Percentiles rank a stretch among this genome's conserved stretches.
phyloP scores from a whole-genome alignment of 2,329 filamentous ascomycete species.

The Cercospora janseana region DNA sequence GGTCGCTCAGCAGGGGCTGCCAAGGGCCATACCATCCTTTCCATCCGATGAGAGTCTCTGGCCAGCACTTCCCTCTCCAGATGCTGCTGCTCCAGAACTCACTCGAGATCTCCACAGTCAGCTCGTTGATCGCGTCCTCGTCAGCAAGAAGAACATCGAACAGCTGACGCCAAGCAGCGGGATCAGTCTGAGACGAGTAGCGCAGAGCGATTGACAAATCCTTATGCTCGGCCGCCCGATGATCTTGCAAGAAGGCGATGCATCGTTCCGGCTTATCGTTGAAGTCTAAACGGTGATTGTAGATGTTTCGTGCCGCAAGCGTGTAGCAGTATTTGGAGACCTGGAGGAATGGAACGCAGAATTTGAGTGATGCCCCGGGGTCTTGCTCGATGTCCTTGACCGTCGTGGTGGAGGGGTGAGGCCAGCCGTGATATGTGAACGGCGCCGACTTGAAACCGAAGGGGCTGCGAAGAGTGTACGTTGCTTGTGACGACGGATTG shows the following conservation, averaged over 20 bases:
- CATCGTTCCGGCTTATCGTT: constrained; percentile 16
- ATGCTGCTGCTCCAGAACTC: constrained; percentile 16
- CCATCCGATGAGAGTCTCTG: constrained; percentile 11
- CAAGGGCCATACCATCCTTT: constrained; percentile 10
- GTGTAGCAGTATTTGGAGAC: constrained; percentile 12
- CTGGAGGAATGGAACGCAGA: constrained; percentile 11
- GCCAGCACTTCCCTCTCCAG: constrained; percentile 7
- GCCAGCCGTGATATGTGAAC: constrained; percentile 17
- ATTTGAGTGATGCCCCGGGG: not conserved
- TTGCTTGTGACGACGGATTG: not conserved
- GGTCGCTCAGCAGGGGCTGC: constrained; percentile 1
- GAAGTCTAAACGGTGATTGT: constrained; percentile 13
- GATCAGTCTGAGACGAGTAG: constrained; percentile 12
- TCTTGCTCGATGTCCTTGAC: not conserved
- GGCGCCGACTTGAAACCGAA: constrained; percentile 8
- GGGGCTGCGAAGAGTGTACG: constrained; percentile 9
- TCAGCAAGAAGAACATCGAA: constrained; percentile 6
- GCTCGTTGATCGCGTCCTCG: constrained; percentile 10
- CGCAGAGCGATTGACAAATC: constrained; percentile 1
- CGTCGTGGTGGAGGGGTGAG: not conserved
- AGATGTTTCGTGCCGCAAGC: constrained; percentile 9
- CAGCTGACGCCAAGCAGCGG: constrained; percentile 13
- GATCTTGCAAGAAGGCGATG: constrained; percentile 16
- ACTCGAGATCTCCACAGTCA: constrained; percentile 11
- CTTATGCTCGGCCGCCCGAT: constrained; percentile 7